A percentile compares a stretch with the other conserved stretches of the same genome.
Evolutionary conservation across 2,329 filamentous ascomycete genomes (phyloP).

Genomic region (Thielaviopsis euricoi): DNA sequence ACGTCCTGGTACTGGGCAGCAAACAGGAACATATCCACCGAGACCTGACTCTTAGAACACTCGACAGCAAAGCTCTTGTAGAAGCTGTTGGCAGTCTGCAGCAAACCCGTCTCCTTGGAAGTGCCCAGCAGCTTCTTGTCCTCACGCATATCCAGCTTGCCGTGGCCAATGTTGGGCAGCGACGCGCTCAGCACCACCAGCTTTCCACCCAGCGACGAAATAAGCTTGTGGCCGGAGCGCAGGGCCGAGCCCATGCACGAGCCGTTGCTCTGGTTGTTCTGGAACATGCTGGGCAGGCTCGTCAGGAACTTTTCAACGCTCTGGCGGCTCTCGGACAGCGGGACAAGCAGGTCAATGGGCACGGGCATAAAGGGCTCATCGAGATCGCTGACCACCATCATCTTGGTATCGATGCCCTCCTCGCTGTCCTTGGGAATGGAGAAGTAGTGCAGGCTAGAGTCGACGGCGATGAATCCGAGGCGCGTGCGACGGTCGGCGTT

Average conservation of each 20-base stretch:
- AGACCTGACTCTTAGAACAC: slow-evolving; percentile 97
- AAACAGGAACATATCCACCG: slow-evolving; percentile 96
- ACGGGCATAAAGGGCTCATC: slow-evolving; percentile 95
- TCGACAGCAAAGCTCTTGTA: slow-evolving; percentile 99
- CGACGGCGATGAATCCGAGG: slow-evolving; percentile 87
- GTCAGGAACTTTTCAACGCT: slow-evolving; percentile 84
- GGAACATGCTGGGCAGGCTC: slow-evolving; percentile 92
- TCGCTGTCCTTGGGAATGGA: slow-evolving; percentile 78
- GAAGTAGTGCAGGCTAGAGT: slow-evolving; percentile 92
- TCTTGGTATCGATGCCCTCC: slow-evolving; percentile 68
- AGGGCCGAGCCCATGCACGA: slow-evolving; percentile 95
- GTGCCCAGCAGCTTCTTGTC: slow-evolving; percentile 94
- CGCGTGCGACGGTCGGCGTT: slow-evolving; percentile 88
- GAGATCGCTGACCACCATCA: slow-evolving; percentile 87
- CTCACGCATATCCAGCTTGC: slow-evolving; percentile 82
- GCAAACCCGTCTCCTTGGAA: slow-evolving; percentile 69
- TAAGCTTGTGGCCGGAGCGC: slow-evolving; percentile 85
- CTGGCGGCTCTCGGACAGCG: slow-evolving; percentile 70
- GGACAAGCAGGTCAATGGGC: slow-evolving; percentile 79
- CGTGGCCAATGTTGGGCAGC: slow-evolving; percentile 75
- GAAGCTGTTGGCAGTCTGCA: slow-evolving; percentile 89
- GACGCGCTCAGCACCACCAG: slow-evolving; percentile 82
- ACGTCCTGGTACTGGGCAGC: slow-evolving; percentile 95
- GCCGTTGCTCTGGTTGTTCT: slow-evolving; percentile 72
- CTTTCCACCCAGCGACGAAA: slow-evolving; percentile 86